Evolutionary conservation across 2,329 filamentous ascomycete species (phyloP).

Genomic region (Trichoderma guizhouense): DNA sequence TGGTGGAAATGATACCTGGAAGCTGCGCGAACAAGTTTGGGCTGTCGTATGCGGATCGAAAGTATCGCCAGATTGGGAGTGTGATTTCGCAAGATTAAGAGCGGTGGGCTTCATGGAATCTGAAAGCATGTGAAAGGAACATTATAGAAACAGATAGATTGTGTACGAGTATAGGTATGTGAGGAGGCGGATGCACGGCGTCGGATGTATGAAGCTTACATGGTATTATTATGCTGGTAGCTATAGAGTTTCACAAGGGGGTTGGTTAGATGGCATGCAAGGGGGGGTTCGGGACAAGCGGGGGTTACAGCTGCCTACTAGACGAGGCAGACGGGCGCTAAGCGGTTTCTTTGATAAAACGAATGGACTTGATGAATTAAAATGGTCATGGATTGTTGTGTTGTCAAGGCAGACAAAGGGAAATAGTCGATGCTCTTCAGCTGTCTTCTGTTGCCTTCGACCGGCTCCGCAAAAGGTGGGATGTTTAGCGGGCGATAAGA

Average conservation of each 20-base stretch:
- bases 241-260: constrained; percentile 10
- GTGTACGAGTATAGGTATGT: constrained; percentile 14
- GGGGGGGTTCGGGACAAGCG: background rate
- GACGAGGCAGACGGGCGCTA: background rate
- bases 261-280: background rate
- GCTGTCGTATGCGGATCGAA: constrained; percentile 48
- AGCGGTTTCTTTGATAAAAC: background rate
- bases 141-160: constrained; percentile 10
- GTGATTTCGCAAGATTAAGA: constrained; percentile 28
- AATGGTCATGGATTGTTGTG: background rate
- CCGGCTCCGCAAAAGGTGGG: background rate
- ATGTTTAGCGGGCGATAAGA: constrained; percentile 9
- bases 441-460: background rate
- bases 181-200: background rate
- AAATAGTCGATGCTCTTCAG: background rate
- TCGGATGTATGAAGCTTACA: background rate
- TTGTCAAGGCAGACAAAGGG: background rate
- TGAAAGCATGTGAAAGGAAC: background rate
- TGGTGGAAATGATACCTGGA: constrained; percentile 42
- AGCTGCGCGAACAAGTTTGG: constrained; percentile 38
- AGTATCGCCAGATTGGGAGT: constrained; percentile 43
- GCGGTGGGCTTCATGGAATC: too few species aligned
- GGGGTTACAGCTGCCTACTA: background rate
- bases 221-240: background rate
- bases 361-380: background rate